phyloP scores from a whole-genome alignment of 257 asterid genomes.

The Plantago ovata region DNA sequence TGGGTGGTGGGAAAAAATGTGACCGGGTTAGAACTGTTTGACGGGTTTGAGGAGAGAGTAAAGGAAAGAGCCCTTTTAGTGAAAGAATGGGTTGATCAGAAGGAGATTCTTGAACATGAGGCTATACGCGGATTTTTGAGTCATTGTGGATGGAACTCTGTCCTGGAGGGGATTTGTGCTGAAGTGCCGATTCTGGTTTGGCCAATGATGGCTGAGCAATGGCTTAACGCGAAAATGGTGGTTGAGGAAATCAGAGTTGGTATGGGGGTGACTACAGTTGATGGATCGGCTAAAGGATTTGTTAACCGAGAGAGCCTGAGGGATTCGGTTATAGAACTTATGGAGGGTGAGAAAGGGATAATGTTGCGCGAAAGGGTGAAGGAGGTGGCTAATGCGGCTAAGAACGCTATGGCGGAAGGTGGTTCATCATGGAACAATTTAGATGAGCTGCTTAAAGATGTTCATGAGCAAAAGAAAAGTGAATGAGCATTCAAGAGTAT shows the following conservation, averaged over 20 bases:
- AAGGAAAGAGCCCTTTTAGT: slow-evolving; percentile 46
- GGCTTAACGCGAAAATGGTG: slow-evolving; percentile 49
- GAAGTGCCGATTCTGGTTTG: slow-evolving; percentile 64
- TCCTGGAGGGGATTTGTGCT: slow-evolving; percentile 56
- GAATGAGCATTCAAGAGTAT: too few relatives aligned
- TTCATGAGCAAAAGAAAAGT: slow-evolving; percentile 12
- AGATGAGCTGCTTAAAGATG: slow-evolving; percentile 29
- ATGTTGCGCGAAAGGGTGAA: slow-evolving; percentile 32
- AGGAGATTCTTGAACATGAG: slow-evolving; percentile 42
- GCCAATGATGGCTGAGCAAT: slow-evolving; percentile 84
- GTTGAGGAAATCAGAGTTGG: slow-evolving; percentile 57
- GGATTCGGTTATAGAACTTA: slow-evolving; percentile 36
- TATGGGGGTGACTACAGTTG: slow-evolving; percentile 27
- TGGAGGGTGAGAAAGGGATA: slow-evolving; percentile 53
- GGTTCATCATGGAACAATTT: slow-evolving; percentile 58
- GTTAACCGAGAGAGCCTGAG: slow-evolving; percentile 44
- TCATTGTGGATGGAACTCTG: slow-evolving; percentile 77
- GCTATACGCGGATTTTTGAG: slow-evolving; percentile 53
- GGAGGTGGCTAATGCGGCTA: slow-evolving; percentile 40
- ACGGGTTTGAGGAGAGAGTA: slow-evolving; percentile 30
- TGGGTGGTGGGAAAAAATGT: slow-evolving; percentile 45
- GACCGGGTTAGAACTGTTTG: neutral
- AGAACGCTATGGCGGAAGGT: slow-evolving; percentile 39
- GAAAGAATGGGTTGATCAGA: slow-evolving; percentile 68
- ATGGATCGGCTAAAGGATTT: slow-evolving; percentile 46